Base-by-base conservation (phyloP, 352 stramenopile species). In the Plasmopara halstedii region DNA sequence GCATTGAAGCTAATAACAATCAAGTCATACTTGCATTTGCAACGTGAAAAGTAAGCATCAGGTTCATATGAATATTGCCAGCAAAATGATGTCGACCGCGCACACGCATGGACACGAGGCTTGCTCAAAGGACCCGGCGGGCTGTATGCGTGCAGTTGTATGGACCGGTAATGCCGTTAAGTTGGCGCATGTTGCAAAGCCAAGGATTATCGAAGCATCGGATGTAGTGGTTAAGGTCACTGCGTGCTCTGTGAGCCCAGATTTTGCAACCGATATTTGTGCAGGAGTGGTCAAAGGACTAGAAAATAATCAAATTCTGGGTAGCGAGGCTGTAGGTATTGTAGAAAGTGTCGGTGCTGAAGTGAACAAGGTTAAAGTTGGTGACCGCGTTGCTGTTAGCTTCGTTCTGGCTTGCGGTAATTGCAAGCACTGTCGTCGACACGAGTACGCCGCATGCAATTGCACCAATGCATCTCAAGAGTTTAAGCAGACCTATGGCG, bases 311-410 rank as follows among this genome's bases (percentile, higher is more conserved):
- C 71, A 86, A 31, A 64, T 88, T 20, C 43, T 88, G 14, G 79
- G 79, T 31, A 83, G 71, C 32, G 79, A 91, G 51, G 74, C 70
- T n/a, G 61, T 86, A 2, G 79, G 79, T 2, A 26, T 85, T 15
- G 60, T 91, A 10, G 60, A 81, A 6, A 57, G 64, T 17, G 64
- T 77, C 0, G 79, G 79, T 6, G 48, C 60, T 13, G 56, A 81
- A 7, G 65, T 88, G 21, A 37, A 42, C 14, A 71, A 74, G 29
- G 44, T 91, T 33, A 77, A 72, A 27, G 39, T 59, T 11, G 80
- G 80, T 38, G 74, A 91, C 38, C 74, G 67, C 36, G 77, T 91
- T n/a, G 78, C 82, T 29, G 58, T 85, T 14, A 78, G 76, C 33
- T 88, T 86, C 37, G 74, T 80, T 15, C 58, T 81, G 14, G 70